Evolutionary conservation across 2,329 filamentous ascomycete genomes (phyloP), one percentile per base, ranked within the genome.

Genomic region (Mycocentrospora acerina): DNA sequence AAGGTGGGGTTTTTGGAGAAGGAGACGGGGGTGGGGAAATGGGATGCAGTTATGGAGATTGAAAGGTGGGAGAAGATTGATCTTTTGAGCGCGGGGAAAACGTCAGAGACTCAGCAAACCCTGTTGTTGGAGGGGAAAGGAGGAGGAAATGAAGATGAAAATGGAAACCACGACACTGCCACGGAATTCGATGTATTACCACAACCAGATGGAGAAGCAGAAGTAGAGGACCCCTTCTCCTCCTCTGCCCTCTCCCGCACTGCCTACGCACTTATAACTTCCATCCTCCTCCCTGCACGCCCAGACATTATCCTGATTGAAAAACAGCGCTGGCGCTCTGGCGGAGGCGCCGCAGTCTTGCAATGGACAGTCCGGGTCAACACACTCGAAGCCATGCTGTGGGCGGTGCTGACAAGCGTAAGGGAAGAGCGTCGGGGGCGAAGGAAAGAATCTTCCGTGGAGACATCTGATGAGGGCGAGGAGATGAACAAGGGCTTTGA

Each of bases 281-380:
- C 72, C 1, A 62, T 67, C 3, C 70, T 83, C 1, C 52, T 83
- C 0, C 51, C 55, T 4, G 74, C 82, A 38, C 62, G 73, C 0
- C 87, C 88, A 0, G 82, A 81, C 3, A 77, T 85, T 35, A 73
- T 94, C 19, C 71, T 93, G 1, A 89, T 94, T 40, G 81, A 84
- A 55, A 72, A 79, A 1, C 81, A 84, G 50, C 73, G 81, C 9
- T 83, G 72, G 60, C 82, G 88, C 3, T 83, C 81, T 2, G 77
- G 75, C n/a, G 79, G 85, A 7, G 75, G 71, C 0, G 69, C 79
- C 0, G 77, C 81, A 0, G 81, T 94, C 2, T 79, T 83, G 43
- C 87, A 94, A 66, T 94, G 88, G 88, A 91, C 88, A 3, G 62
- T 93, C 27, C 75, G 87, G 1, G 88, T 94, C 7, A 91, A 91